A percentile compares a stretch with the other conserved stretches of the same genome.
phyloP scores from a whole-genome alignment of 1,139 yeast genomes.

The Diutina rugosa region DNA sequence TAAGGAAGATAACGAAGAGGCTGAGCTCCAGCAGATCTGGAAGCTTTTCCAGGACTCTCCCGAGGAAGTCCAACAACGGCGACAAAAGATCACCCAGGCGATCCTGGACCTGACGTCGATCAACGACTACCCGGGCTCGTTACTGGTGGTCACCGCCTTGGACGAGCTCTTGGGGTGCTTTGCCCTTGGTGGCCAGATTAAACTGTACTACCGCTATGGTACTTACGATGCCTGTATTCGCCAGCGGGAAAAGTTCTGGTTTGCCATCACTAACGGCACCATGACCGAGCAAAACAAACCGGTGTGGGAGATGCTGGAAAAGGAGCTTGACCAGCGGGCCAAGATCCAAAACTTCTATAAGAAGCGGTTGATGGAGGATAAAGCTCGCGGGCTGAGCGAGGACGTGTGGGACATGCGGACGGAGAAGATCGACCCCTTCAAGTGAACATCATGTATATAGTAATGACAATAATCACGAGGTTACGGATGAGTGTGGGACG shows the following conservation, averaged over 20 bases:
- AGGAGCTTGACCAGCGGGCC: conserved; percentile 33
- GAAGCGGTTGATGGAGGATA: conserved; percentile 45
- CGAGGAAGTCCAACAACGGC: neutral
- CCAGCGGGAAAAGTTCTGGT: conserved; percentile 66
- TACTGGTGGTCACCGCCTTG: conserved; percentile 54
- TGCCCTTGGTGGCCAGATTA: conserved; percentile 79
- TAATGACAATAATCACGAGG: neutral
- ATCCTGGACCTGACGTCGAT: conserved; percentile 10
- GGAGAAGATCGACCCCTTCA: neutral
- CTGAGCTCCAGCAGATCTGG: conserved; percentile 1
- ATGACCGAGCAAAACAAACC: conserved; percentile 8
- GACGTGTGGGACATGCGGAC: conserved; percentile 61
- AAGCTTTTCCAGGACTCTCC: neutral
- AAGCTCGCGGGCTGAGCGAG: conserved; percentile 60
- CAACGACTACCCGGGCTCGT: conserved; percentile 21
- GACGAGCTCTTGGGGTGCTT: conserved; percentile 80
- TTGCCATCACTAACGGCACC: conserved; percentile 51
- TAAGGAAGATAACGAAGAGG: neutral
- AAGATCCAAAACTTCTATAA: conserved; percentile 64
- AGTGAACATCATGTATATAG: neutral
- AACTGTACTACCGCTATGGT: conserved; percentile 76
- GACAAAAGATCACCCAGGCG: conserved; percentile 14
- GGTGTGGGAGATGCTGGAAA: conserved; percentile 5
- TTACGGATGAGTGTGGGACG: too few species aligned
- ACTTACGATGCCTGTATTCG: conserved; percentile 56